A percentile compares a stretch with the other conserved stretches of the same genome.
Conservation (phyloP, 208 protist species). For the Trypanosoma avium region DNA sequence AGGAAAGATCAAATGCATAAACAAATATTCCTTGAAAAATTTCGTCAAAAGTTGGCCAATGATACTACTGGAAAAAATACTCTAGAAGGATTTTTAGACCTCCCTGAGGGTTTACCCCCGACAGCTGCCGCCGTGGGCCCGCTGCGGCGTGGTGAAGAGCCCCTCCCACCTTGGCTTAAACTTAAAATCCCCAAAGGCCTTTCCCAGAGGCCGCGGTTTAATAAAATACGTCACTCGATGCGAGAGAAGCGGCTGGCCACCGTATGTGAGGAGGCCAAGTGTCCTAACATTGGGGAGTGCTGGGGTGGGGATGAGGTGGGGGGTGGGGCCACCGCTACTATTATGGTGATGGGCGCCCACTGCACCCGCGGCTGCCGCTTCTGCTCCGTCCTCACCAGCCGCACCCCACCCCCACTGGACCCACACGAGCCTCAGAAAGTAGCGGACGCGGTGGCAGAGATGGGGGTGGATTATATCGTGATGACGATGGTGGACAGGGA, state of each 20-base stretch:
- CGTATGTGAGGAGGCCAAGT: slow-evolving; percentile 95
- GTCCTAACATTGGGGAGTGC: slow-evolving; percentile 98
- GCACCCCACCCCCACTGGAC: slow-evolving; percentile 94
- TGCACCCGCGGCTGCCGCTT: slow-evolving; percentile 98
- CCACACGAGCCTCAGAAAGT: slow-evolving; percentile 93
- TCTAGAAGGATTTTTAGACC: slow-evolving; percentile 75
- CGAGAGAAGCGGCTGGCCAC: slow-evolving; percentile 87
- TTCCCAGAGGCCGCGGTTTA: slow-evolving; percentile 79
- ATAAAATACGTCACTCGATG: slow-evolving; percentile 77
- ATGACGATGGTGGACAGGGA: slow-evolving; percentile 98
- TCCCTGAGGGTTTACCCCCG: slow-evolving; percentile 65
- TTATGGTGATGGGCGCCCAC: slow-evolving; percentile 98
- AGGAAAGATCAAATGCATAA: slow-evolving; percentile 56
- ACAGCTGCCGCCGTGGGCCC: slow-evolving; percentile 71
- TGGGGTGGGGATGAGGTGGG: slow-evolving; percentile 92
- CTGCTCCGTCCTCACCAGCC: slow-evolving; percentile 96
- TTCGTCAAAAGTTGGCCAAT: slow-evolving; percentile 58
- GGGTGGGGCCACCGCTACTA: slow-evolving; percentile 94
- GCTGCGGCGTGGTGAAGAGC: slow-evolving; percentile 78
- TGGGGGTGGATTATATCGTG: slow-evolving; percentile 98
- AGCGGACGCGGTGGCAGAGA: slow-evolving; percentile 91
- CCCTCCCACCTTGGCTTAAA: slow-evolving; percentile 91
- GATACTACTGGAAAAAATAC: slow-evolving; percentile 75
- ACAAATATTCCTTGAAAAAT: slow-evolving; percentile 77
- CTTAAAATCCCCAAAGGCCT: slow-evolving; percentile 87